phyloP scores from a whole-genome alignment of 495 filamentous ascomycete species.

The Penicillium fimorum region DNA sequence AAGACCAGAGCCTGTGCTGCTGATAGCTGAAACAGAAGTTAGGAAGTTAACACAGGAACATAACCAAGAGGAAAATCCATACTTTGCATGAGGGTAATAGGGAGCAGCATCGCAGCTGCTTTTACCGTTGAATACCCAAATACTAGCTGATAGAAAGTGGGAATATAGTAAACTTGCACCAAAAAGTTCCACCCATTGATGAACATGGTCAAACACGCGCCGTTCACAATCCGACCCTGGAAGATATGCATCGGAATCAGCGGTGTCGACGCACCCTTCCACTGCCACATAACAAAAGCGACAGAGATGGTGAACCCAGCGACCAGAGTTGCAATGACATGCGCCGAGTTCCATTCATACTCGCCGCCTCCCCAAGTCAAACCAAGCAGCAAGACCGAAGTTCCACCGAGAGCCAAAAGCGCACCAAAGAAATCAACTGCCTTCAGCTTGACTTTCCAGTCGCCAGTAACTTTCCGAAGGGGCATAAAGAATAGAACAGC shows the following conservation, averaged over 20 bases:
- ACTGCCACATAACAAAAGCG: conserved; percentile 52
- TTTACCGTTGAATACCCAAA: conserved; percentile 52
- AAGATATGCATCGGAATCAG: conserved; percentile 50
- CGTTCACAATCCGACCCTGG: conserved; percentile 48
- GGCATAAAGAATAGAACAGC: conserved; percentile 54
- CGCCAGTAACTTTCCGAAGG: conserved; percentile 46
- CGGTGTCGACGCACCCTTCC: conserved; percentile 35
- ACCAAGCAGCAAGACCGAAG: conserved; percentile 45
- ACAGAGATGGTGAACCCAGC: conserved; percentile 44
- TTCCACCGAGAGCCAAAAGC: conserved; percentile 39
- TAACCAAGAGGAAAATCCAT: conserved; percentile 8
- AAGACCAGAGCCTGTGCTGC: conserved; percentile 52
- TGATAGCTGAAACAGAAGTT: conserved; percentile 30
- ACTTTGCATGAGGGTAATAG: conserved; percentile 53
- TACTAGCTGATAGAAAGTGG: conserved; percentile 55
- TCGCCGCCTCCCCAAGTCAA: conserved; percentile 55
- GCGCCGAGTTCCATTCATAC: conserved; percentile 48
- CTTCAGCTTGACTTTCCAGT: conserved; percentile 50
- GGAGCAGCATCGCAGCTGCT: conserved; percentile 52
- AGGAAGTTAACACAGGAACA: neutral
- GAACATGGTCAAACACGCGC: conserved; percentile 53
- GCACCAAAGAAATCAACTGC: conserved; percentile 50
- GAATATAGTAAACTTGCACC: conserved; percentile 55
- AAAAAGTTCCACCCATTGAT: conserved; percentile 57
- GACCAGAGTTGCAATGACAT: conserved; percentile 49